These are phyloP conservation scores for Ustilago trichophora DNA, from an alignment of 1,284 basidiomycete genomes.

Conservation along the genomic window DNA sequence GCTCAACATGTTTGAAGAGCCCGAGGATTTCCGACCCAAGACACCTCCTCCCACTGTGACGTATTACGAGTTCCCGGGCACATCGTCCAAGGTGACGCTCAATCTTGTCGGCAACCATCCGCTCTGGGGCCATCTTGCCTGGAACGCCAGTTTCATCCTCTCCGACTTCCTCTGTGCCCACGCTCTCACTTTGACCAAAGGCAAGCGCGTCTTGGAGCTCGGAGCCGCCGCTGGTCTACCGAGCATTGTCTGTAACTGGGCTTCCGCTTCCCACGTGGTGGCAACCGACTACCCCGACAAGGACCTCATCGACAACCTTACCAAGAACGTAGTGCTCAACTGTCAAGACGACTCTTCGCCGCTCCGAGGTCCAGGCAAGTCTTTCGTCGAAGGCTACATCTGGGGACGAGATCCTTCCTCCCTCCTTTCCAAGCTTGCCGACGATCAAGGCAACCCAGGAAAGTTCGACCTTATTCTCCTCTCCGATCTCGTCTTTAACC, in stretches of 20 bases:
- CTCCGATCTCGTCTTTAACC: constrained; percentile 87
- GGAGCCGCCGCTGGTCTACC: constrained; percentile 93
- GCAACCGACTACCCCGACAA: constrained; percentile 92
- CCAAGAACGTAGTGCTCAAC: constrained; percentile 76
- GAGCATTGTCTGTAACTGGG: constrained; percentile 63
- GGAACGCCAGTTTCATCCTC: constrained; percentile 69
- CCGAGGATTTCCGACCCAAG: constrained; percentile 58
- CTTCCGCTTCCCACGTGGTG: constrained; percentile 72
- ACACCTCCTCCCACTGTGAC: constrained; percentile 60
- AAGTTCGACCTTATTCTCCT: constrained; percentile 84
- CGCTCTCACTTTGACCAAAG: constrained; percentile 68
- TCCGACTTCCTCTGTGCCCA: constrained; percentile 66
- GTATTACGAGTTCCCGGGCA: constrained; percentile 41
- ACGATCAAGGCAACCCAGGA: constrained; percentile 23
- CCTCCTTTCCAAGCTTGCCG: constrained; percentile 70
- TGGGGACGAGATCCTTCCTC: constrained; percentile 80
- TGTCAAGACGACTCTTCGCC: constrained; percentile 65
- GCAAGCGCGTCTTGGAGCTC: constrained; percentile 79
- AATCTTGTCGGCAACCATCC: constrained; percentile 86
- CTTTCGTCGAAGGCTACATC: constrained; percentile 75
- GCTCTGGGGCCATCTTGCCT: constrained; percentile 90
- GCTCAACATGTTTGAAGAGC: constrained; percentile 62
- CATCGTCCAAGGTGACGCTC: constrained; percentile 67
- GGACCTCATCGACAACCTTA: constrained; percentile 80
- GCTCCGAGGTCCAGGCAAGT: constrained; percentile 23